phyloP scores from a whole-genome alignment of 1,284 basidiomycete species.

The Leccinum colubrinum region DNA sequence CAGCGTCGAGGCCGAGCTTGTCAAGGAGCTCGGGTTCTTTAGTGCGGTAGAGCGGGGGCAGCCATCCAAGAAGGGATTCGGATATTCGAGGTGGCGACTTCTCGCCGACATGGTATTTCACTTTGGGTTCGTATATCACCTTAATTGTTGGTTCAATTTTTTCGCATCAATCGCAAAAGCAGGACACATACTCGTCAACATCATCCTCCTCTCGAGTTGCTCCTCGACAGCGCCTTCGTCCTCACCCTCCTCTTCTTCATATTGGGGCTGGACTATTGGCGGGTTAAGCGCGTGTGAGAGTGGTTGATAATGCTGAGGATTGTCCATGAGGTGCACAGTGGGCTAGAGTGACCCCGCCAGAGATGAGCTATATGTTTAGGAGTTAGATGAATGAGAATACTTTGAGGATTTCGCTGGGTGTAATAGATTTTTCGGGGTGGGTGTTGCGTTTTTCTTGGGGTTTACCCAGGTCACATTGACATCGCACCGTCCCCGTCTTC shows the following conservation, averaged over 20 bases:
- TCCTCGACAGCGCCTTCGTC: conserved; percentile 71
- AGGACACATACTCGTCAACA: conserved; percentile 29
- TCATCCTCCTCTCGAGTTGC: conserved; percentile 49
- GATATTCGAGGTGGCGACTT: conserved; percentile 82
- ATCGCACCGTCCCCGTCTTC: conserved; percentile 5
- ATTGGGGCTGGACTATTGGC: conserved; percentile 41
- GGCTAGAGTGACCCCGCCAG: conserved; percentile 6
- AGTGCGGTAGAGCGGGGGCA: conserved; percentile 81
- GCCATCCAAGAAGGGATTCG: conserved; percentile 84
- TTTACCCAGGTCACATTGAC: conserved; percentile 28
- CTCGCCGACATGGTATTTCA: conserved; percentile 58
- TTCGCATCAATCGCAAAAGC: conserved; percentile 1
- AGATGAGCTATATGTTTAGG: conserved; percentile 26
- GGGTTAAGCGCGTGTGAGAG: conserved; percentile 74
- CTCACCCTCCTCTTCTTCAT: conserved; percentile 50
- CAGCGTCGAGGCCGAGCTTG: conserved; percentile 92
- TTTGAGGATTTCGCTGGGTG: conserved; percentile 31
- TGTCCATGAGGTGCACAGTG: conserved; percentile 49
- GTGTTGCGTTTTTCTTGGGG: conserved; percentile 31
- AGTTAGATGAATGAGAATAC: conserved; percentile 19
- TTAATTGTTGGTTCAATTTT: too few species aligned
- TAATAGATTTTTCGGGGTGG: conserved; percentile 33
- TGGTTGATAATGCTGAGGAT: conserved; percentile 75
- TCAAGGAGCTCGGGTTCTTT: conserved; percentile 88
- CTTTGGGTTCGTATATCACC: too few species aligned